A percentile compares a stretch with the other conserved stretches of the same genome.
These are phyloP conservation scores for Mycena galopus DNA, from an alignment of 768 basidiomycete genomes.

Conservation along the genomic window DNA sequence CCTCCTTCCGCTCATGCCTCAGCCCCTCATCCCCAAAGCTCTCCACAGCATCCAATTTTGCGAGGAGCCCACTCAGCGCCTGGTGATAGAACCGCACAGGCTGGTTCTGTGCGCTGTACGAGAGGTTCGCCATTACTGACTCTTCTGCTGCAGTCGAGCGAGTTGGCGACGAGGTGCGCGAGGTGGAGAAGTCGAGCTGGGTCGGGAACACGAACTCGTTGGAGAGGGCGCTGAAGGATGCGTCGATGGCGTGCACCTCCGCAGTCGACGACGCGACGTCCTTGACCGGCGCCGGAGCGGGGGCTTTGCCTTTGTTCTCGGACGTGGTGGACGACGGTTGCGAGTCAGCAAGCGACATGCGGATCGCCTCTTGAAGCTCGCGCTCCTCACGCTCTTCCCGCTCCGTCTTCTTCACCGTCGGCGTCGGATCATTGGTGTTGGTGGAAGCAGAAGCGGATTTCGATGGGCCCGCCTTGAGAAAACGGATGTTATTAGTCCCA, in stretches of 20 bases:
- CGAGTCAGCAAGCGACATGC: too few relatives aligned
- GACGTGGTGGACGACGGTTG: too few relatives aligned
- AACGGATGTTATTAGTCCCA: too few relatives aligned
- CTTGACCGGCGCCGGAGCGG: constrained; percentile 39
- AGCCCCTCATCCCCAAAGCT: constrained; percentile 71
- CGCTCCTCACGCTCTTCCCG: constrained; percentile 45
- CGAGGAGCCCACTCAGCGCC: constrained; percentile 66
- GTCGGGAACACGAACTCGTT: constrained; percentile 56
- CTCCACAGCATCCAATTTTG: constrained; percentile 70
- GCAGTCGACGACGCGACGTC: constrained; percentile 52
- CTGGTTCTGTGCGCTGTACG: constrained; percentile 70
- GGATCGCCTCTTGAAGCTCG: constrained; percentile 50
- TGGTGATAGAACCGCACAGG: constrained; percentile 74
- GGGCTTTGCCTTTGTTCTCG: constrained; percentile 54
- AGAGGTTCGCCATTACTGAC: constrained; percentile 54
- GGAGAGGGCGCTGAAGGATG: constrained; percentile 26
- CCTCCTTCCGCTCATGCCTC: constrained; percentile 63
- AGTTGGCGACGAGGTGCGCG: constrained; percentile 46
- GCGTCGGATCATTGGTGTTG: background rate
- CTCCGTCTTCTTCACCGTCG: constrained; percentile 20
- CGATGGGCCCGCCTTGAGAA: background rate
- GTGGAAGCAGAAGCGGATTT: background rate
- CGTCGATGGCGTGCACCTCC: constrained; percentile 56
- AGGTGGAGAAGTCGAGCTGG: constrained; percentile 56
- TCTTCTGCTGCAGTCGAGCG: constrained; percentile 37